These are phyloP conservation scores for Myxozyma vanderwaltii DNA, from an alignment of 805 yeast genomes.

Conservation along the genomic window DNA sequence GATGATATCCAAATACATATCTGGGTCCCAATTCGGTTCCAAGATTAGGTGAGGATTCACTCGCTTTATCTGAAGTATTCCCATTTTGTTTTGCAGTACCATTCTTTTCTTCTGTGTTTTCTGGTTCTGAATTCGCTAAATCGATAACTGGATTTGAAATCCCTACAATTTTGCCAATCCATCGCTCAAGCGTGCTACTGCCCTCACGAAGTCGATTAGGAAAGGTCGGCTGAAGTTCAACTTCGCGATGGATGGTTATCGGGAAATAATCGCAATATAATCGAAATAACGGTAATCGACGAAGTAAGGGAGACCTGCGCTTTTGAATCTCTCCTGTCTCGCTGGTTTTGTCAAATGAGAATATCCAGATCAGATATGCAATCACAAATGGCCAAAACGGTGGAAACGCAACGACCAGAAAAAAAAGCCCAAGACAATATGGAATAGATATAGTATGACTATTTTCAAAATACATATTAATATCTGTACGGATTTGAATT, in stretches of 20 bases:
- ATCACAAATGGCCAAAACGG: constrained; percentile 67
- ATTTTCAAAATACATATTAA: not conserved
- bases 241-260: constrained; percentile 65
- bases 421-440: constrained; percentile 43
- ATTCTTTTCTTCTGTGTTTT: not conserved
- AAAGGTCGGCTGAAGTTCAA: constrained; percentile 73
- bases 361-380: constrained; percentile 61
- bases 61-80: not conserved
- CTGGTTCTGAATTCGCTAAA: not conserved
- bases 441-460: constrained; percentile 31
- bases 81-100: not conserved
- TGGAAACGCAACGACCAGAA: constrained; percentile 61
- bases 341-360: constrained; percentile 61
- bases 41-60: not conserved
- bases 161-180: constrained; percentile 25
- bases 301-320: constrained; percentile 59
- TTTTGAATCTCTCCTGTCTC: constrained; percentile 68
- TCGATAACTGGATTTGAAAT: constrained; percentile 12
- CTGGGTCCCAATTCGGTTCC: constrained; percentile 39
- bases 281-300: constrained; percentile 63
- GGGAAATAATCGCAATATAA: constrained; percentile 82
- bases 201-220: constrained; percentile 24
- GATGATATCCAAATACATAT: constrained; percentile 91
- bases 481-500: not conserved
- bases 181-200: constrained; percentile 21